Conservation (phyloP, 257 asterid genomes). For the Cruciata laevipes region DNA sequence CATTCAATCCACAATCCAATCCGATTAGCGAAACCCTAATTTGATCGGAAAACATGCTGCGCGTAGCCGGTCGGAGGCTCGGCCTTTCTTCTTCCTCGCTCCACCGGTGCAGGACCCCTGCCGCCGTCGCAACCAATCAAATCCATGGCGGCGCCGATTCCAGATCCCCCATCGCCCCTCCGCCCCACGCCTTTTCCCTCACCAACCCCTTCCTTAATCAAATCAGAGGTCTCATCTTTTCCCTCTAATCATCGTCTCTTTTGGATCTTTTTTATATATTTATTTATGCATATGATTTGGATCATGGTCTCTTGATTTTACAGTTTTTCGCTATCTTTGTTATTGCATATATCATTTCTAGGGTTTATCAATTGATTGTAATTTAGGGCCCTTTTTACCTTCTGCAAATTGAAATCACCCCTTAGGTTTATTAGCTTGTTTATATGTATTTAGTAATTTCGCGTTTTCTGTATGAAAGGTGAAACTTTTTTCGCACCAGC, state of each 20-base stretch:
- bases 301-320: neutral
- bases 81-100: conserved; percentile 51
- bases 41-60: conserved; percentile 26
- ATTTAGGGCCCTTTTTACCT: too few species aligned
- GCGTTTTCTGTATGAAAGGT: neutral
- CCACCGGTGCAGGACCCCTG: conserved; percentile 27
- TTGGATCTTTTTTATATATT: neutral
- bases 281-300: neutral
- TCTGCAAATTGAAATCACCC: neutral
- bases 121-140: conserved; percentile 19
- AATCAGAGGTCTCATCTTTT: conserved; percentile 43
- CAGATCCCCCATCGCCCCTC: conserved; percentile 15
- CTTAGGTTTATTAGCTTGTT: neutral
- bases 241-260: neutral
- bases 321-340: neutral
- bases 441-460: neutral
- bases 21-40: neutral
- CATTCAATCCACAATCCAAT: too few species aligned
- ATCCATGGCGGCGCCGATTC: conserved; percentile 25
- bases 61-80: conserved; percentile 67
- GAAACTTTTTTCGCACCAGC: neutral
- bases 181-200: conserved; percentile 20
- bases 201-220: conserved; percentile 30
- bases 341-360: too few species aligned
- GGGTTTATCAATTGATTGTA: neutral